These are phyloP conservation scores for Helianthus annuus DNA, from an alignment of 129 eudicot genomes.

Conservation along the genomic window DNA sequence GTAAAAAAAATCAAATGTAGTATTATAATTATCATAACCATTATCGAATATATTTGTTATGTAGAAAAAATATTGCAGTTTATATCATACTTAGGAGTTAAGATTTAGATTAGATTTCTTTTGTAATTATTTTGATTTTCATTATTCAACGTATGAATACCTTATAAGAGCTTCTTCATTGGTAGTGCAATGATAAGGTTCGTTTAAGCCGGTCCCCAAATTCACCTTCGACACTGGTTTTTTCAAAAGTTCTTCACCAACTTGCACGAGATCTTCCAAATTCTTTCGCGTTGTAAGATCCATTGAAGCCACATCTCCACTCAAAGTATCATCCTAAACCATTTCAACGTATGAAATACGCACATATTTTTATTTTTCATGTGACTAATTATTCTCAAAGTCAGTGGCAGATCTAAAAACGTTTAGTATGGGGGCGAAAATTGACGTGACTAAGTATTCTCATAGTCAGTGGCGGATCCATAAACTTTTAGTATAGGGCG, in stretches of 20 bases:
- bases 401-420: too few species aligned
- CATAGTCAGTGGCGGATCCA: too few species aligned
- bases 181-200: constrained; percentile 41
- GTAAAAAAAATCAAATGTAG: not conserved
- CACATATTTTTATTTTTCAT: not conserved
- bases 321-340: constrained; percentile 54
- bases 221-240: constrained; percentile 58
- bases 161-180: constrained; percentile 56
- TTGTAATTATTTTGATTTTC: too few species aligned
- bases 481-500: too few species aligned
- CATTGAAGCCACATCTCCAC: constrained; percentile 45
- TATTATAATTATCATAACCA: too few species aligned
- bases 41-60: too few species aligned
- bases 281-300: constrained; percentile 57
- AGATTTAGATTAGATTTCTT: too few species aligned
- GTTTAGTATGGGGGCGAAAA: too few species aligned
- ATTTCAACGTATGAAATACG: not conserved
- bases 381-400: not conserved
- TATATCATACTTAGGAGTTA: not conserved
- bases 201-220: constrained; percentile 38
- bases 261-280: constrained; percentile 44
- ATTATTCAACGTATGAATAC: constrained; percentile 10
- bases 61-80: not conserved
- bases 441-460: not conserved
- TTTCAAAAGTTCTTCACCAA: constrained; percentile 48